These are phyloP conservation scores for Lycium barbarum DNA, from an alignment of 257 asterid species.

Conservation along the genomic window DNA sequence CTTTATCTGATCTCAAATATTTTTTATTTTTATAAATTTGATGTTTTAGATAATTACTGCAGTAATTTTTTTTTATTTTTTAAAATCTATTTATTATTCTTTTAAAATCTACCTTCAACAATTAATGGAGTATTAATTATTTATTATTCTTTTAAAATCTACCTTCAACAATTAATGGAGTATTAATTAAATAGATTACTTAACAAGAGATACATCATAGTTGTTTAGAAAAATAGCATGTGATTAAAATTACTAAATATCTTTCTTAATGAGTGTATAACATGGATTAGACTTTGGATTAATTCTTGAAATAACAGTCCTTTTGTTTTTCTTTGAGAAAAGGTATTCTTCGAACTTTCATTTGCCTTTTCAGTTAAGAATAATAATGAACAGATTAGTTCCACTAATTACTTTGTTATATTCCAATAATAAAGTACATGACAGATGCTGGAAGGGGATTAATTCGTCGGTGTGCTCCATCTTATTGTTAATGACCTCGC, in stretches of 20 bases:
- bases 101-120: neutral
- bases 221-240: neutral
- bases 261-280: neutral
- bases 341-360: neutral
- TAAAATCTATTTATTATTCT: neutral
- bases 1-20: neutral
- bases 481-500: neutral
- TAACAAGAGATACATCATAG: neutral
- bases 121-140: neutral
- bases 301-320: neutral
- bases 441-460: neutral
- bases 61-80: too few relatives aligned
- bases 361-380: slow-evolving; percentile 11
- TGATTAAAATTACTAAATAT: neutral
- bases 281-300: neutral
- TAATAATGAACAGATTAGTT: slow-evolving; percentile 8
- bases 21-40: too few relatives aligned
- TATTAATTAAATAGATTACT: neutral
- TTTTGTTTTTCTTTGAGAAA: neutral
- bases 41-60: too few relatives aligned
- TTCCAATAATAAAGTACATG: neutral
- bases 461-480: slow-evolving; percentile 15
- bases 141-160: neutral
- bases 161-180: neutral
- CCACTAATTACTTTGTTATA: slow-evolving; percentile 11